A percentile compares a stretch with the other conserved stretches of the same genome.
These are phyloP conservation scores for Asterionellopsis glacialis DNA, from an alignment of 108 stramenopile species.

Conservation along the genomic window DNA sequence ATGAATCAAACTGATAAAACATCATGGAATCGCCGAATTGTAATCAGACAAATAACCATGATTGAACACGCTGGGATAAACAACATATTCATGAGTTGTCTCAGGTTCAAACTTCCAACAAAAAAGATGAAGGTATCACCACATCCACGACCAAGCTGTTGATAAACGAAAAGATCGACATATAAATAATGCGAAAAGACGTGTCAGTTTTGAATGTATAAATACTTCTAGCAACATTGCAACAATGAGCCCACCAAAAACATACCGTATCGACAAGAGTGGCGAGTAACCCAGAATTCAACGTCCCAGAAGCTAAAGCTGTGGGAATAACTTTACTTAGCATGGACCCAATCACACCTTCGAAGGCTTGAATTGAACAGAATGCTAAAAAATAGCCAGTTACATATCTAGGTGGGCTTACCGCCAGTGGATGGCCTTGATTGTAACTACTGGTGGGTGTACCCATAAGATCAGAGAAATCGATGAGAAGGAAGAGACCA, in stretches of 20 bases:
- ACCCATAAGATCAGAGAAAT: slow-evolving; percentile 47
- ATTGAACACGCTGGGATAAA: slow-evolving; percentile 57
- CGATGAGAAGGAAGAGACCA: slow-evolving; percentile 60
- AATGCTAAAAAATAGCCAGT: slow-evolving; percentile 62
- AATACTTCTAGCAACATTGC: slow-evolving; percentile 40
- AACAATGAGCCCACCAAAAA: slow-evolving; percentile 17
- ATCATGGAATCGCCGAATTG: slow-evolving; percentile 52
- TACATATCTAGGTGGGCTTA: slow-evolving; percentile 49
- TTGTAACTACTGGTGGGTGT: slow-evolving; percentile 43
- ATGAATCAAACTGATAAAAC: slow-evolving; percentile 41
- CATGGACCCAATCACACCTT: slow-evolving; percentile 80
- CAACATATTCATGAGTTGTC: slow-evolving; percentile 63
- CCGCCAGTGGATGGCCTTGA: slow-evolving; percentile 36
- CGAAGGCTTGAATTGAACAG: slow-evolving; percentile 59
- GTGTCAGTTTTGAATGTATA: background rate
- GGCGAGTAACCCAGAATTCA: slow-evolving; percentile 76
- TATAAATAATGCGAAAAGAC: background rate
- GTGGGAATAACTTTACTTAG: slow-evolving; percentile 85
- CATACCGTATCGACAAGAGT: slow-evolving; percentile 64
- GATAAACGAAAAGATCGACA: background rate
- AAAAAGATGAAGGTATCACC: slow-evolving; percentile 66
- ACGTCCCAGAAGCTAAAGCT: slow-evolving; percentile 81
- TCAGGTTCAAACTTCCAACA: slow-evolving; percentile 47
- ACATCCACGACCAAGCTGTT: slow-evolving; percentile 51
- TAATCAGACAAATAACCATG: slow-evolving; percentile 40